A percentile compares a stretch with the other conserved stretches of the same genome.
Evolutionary conservation across 1,284 basidiomycete species (phyloP).

Genomic region (Moniliophthora roreri): DNA sequence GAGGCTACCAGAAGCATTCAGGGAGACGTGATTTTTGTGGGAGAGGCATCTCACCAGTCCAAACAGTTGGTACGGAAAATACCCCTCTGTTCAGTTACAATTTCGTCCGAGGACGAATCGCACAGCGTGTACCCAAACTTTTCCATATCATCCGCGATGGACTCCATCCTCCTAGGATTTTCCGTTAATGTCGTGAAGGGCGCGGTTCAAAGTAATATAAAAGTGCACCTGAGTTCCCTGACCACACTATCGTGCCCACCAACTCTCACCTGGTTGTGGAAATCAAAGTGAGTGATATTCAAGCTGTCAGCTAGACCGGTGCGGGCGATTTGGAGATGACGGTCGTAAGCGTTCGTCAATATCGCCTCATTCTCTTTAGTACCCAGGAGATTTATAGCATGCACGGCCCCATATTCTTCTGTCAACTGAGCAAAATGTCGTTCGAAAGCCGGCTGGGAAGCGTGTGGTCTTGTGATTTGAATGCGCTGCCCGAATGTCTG

Average conservation of each 20-base stretch:
- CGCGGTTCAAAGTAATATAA: conserved; percentile 6
- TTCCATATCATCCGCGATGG: conserved; percentile 68
- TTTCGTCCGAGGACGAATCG: conserved; percentile 62
- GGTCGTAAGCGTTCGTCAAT: conserved; percentile 80
- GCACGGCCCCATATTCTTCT: conserved; percentile 78
- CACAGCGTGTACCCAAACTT: conserved; percentile 85
- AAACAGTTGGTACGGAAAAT: conserved; percentile 95
- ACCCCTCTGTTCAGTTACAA: conserved; percentile 84
- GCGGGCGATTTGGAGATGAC: conserved; percentile 68
- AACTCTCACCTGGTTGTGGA: conserved; percentile 82
- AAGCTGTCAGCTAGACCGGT: conserved; percentile 58
- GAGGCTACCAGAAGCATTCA: conserved; percentile 50
- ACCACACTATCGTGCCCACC: conserved; percentile 89
- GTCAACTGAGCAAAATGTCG: conserved; percentile 87
- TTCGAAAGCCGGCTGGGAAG: conserved; percentile 95
- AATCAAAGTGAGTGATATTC: conserved; percentile 90
- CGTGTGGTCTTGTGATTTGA: conserved; percentile 92
- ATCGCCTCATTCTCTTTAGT: conserved; percentile 90
- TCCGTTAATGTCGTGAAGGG: conserved; percentile 14
- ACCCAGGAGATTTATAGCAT: conserved; percentile 88
- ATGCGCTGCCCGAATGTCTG: conserved; percentile 90
- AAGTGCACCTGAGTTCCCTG: conserved; percentile 65
- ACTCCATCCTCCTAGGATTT: conserved; percentile 51
- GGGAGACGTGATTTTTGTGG: conserved; percentile 10
- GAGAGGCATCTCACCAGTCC: conserved; percentile 69